A percentile compares a stretch with the other conserved stretches of the same genome.
Conservation (phyloP, 1,284 basidiomycete genomes). For the Cryptococcus amylolentus region DNA sequence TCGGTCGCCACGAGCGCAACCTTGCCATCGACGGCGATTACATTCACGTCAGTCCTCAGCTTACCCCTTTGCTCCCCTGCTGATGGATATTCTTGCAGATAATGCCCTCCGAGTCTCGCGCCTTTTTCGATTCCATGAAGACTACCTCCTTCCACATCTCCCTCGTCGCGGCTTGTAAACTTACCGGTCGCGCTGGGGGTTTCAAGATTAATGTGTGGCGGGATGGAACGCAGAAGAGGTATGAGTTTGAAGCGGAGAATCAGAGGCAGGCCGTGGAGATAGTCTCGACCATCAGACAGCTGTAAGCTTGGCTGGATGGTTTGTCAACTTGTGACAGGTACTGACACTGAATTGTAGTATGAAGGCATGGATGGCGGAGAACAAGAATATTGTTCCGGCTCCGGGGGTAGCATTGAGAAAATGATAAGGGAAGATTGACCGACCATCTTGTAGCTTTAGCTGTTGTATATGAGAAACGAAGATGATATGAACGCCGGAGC, state of each 20-base stretch:
- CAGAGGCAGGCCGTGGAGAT: constrained; percentile 62
- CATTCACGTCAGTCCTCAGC: constrained; percentile 65
- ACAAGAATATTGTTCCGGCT: background rate
- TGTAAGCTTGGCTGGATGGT: constrained; percentile 24
- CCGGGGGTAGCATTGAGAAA: too few relatives aligned
- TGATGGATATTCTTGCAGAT: constrained; percentile 58
- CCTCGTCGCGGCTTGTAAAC: constrained; percentile 75
- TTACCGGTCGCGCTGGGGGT: constrained; percentile 71
- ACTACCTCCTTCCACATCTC: constrained; percentile 91
- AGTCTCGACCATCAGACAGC: constrained; percentile 33
- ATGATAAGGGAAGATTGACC: too few relatives aligned
- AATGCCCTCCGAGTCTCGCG: constrained; percentile 78
- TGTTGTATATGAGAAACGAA: too few relatives aligned
- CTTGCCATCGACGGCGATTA: constrained; percentile 95
- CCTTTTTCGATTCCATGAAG: constrained; percentile 80
- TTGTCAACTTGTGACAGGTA: background rate
- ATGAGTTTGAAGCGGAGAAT: constrained; percentile 95
- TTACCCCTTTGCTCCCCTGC: background rate
- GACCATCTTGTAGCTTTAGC: too few relatives aligned
- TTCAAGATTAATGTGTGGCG: constrained; percentile 80
- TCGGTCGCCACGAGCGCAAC: constrained; percentile 83
- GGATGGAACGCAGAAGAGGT: constrained; percentile 74
- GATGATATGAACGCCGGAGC: too few relatives aligned
- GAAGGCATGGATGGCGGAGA: constrained; percentile 33
- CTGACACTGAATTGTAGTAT: constrained; percentile 19